Conservation (phyloP, 306 rosid species). For the Sindora glabra region DNA sequence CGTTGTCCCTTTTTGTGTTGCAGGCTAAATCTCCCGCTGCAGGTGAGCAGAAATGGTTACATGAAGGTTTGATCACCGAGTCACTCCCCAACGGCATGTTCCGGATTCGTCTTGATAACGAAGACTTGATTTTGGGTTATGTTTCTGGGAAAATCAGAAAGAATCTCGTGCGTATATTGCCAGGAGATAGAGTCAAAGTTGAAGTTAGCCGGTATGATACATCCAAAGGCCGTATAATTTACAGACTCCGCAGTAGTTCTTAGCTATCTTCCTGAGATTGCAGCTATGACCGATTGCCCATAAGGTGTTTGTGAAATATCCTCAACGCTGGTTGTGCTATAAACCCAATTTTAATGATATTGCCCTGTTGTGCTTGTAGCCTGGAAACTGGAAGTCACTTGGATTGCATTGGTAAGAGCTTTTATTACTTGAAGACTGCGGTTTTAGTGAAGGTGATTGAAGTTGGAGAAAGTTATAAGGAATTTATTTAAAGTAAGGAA, state of each 20-base stretch:
- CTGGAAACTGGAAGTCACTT: too few species aligned
- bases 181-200: constrained; percentile 41
- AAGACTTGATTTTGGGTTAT: constrained; percentile 41
- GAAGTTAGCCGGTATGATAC: constrained; percentile 48
- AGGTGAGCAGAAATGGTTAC: constrained; percentile 41
- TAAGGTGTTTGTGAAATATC: constrained; percentile 13
- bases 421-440: too few species aligned
- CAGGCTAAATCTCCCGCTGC: constrained; percentile 23
- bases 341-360: too few species aligned
- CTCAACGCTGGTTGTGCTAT: background rate
- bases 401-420: too few species aligned
- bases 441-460: too few species aligned
- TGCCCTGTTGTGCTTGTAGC: too few species aligned
- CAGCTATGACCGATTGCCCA: background rate
- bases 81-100: constrained; percentile 52
- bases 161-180: constrained; percentile 35
- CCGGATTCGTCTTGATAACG: constrained; percentile 41
- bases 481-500: background rate
- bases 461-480: too few species aligned
- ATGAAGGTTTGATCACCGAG: constrained; percentile 42
- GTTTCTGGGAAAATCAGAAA: constrained; percentile 44
- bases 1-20: background rate
- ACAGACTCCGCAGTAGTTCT: constrained; percentile 21
- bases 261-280: background rate
- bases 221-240: constrained; percentile 42